Base-by-base conservation (phyloP, 106 monocot species). In the Hemerocallis citrina region DNA sequence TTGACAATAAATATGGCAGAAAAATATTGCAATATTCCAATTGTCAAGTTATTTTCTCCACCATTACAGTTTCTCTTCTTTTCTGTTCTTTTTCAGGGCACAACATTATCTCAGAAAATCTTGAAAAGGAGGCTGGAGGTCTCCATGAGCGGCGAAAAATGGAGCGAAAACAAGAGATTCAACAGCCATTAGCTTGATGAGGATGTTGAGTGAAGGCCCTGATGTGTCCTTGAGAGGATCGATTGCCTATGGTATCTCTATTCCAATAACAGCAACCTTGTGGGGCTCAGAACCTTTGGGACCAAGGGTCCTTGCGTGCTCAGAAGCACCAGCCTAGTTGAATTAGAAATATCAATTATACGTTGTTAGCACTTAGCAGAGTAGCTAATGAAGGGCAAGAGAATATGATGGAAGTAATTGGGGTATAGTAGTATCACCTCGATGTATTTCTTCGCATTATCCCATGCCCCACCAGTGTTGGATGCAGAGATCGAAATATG, bases 201-300 rank as follows among this genome's bases (percentile, higher is more conserved):
- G 74, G 52, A 83, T 83, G 83, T 83, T 78, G 50, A 83, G 83
- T 0, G 83, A 78, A 12, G 83, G 83, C 14, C 83, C 83, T 1
- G 77, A 83, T 21, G 83, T 83, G 71, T 78, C 83, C 74, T 83
- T 83, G 6, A 83, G 74, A 15, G 83, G 83, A 22, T 83, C 83
- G 83, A 22, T 83, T 78, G 3, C 80, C 80, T 20, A 80, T 80
- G 52, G 80, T 80, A 62, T 83, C 80, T 4, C 80, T 75, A 14
- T n/a, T n/a, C 93, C 89, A 4, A 93, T 89, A 15, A 93, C 89
- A 9, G 93, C 89, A 37, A 89, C 93, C 60, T 85, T 93, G 85
- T 93, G 93, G 13, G 73, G 68, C 45, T 93, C 93, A 0, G 93
- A 93, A 38, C 93, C 93, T 61, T 93, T 93, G 0, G 93, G 89